Evolutionary conservation across 768 basidiomycete genomes (phyloP).

Genomic region (Mycena haematopus): DNA sequence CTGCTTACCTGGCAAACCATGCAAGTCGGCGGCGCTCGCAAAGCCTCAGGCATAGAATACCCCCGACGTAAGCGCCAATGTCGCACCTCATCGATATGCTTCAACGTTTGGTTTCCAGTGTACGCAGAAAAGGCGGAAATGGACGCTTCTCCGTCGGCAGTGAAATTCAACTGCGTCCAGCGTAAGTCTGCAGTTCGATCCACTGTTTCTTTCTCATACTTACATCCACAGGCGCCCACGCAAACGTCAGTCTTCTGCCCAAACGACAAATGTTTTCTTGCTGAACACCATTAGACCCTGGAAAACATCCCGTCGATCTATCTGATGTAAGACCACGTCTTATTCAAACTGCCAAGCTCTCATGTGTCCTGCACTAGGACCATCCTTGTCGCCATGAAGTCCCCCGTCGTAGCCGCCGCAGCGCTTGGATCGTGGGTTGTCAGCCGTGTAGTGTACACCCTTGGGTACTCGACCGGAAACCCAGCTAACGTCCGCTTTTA

Average conservation of each 20-base stretch:
- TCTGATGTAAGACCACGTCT: conserved; percentile 8
- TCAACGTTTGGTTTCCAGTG: conserved; percentile 23
- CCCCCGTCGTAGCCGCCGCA: conserved; percentile 51
- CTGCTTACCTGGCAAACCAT: conserved; percentile 35
- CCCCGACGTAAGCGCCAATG: conserved; percentile 36
- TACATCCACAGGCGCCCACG: conserved; percentile 10
- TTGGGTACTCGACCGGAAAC: conserved; percentile 51
- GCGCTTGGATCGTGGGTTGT: conserved; percentile 48
- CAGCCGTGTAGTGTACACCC: conserved; percentile 51
- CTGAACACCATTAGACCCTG: conserved; percentile 15
- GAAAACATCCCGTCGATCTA: conserved; percentile 20
- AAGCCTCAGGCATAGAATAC: conserved; percentile 36
- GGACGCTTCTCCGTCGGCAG: conserved; percentile 35
- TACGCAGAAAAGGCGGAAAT: conserved; percentile 45
- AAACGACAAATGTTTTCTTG: background rate
- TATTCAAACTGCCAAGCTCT: background rate
- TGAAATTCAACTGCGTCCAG: conserved; percentile 42
- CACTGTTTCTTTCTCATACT: conserved; percentile 32
- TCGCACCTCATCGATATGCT: background rate
- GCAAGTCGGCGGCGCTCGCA: conserved; percentile 34
- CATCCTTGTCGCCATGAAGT: no score
- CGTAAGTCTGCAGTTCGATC: conserved; percentile 28
- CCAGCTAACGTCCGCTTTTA: conserved; percentile 44
- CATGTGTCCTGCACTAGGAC: no score
- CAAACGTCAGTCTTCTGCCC: background rate